These are phyloP conservation scores for Aspergillus sparsus DNA, from an alignment of 495 filamentous ascomycete genomes.

Conservation along the genomic window DNA sequence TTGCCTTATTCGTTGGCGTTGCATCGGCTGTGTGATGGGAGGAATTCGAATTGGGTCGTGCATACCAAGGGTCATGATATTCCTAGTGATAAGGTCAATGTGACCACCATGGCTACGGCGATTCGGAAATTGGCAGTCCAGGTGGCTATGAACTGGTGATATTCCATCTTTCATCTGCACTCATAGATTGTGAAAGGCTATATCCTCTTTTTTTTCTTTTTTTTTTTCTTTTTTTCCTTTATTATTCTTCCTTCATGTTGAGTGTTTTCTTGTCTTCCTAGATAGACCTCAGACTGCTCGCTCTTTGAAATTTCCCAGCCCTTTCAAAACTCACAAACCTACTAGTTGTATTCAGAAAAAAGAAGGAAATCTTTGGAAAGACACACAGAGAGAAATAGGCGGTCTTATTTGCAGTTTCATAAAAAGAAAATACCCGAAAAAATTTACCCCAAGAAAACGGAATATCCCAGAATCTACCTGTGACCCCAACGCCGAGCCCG, in stretches of 20 bases:
- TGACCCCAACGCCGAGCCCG: no score
- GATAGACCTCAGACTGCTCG: background rate
- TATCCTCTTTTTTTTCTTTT: background rate
- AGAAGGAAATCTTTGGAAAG: no score
- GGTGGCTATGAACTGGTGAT: slow-evolving; percentile 24
- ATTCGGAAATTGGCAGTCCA: slow-evolving; percentile 30
- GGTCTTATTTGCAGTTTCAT: no score
- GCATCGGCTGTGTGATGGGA: slow-evolving; percentile 29
- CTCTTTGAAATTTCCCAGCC: no score
- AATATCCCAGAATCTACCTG: no score
- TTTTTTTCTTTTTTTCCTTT: background rate
- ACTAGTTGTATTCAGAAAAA: no score
- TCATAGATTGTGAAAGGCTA: background rate
- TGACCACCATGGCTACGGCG: slow-evolving; percentile 28
- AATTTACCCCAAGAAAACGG: no score
- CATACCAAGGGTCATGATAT: slow-evolving; percentile 39
- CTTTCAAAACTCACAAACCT: no score
- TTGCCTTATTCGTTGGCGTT: slow-evolving; percentile 34
- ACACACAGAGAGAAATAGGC: no score
- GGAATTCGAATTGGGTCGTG: slow-evolving; percentile 27
- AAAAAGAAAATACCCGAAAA: no score
- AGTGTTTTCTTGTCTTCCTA: background rate
- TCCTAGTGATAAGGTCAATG: slow-evolving; percentile 32
- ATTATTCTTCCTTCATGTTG: background rate
- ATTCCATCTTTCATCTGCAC: background rate